A percentile compares a stretch with the other conserved stretches of the same genome.
These are phyloP conservation scores for Tritrichomonas musculus DNA, from an alignment of 208 protist genomes.

Conservation along the genomic window DNA sequence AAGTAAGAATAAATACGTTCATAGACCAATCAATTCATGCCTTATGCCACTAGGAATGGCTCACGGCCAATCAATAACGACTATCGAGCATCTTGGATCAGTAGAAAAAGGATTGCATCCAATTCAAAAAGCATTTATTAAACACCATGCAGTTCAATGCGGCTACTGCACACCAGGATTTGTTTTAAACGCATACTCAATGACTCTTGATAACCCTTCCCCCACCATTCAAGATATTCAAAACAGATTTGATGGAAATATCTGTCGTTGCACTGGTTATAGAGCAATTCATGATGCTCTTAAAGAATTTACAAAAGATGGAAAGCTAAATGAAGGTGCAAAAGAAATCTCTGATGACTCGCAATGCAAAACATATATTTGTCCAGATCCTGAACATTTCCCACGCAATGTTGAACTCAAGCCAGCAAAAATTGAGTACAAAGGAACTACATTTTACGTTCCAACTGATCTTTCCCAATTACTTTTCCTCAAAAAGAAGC, in stretches of 20 bases:
- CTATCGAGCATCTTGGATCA: constrained; percentile 42
- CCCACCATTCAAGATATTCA: constrained; percentile 46
- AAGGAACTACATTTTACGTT: neutral
- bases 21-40: constrained; percentile 46
- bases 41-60: constrained; percentile 40
- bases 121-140: constrained; percentile 44
- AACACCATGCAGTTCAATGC: constrained; percentile 43
- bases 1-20: neutral
- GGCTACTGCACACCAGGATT: constrained; percentile 50
- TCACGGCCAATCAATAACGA: constrained; percentile 45
- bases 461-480: neutral
- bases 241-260: constrained; percentile 44
- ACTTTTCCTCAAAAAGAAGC: neutral
- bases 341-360: neutral
- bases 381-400: neutral
- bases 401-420: neutral
- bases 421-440: neutral
- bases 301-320: neutral
- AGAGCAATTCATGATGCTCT: constrained; percentile 42
- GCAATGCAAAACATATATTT: neutral
- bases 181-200: constrained; percentile 46
- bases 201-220: constrained; percentile 34
- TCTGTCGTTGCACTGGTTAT: constrained; percentile 53
- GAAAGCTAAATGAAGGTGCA: neutral
- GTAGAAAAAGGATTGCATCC: constrained; percentile 34